A percentile compares a stretch with the other conserved stretches of the same genome.
Evolutionary conservation across 129 eudicot species (phyloP).

Genomic region (Scalesia atractyloides): DNA sequence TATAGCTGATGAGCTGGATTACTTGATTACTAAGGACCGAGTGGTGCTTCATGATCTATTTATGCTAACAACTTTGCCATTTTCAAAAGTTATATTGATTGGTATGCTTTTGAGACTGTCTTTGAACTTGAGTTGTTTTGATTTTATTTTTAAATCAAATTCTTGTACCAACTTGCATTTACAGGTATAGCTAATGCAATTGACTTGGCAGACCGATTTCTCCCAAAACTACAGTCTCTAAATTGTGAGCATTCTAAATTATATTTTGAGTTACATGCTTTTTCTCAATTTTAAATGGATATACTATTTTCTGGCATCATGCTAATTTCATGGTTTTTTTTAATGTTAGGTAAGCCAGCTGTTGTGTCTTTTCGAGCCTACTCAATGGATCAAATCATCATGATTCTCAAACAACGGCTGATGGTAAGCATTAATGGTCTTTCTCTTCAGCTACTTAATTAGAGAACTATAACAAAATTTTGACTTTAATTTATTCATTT

Average conservation of each 20-base stretch:
- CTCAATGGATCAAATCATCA: conserved; percentile 85
- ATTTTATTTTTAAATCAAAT: not conserved
- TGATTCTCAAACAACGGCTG: conserved; percentile 72
- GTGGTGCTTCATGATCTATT: conserved; percentile 96
- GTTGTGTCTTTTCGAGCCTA: conserved; percentile 91
- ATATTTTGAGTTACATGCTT: not conserved
- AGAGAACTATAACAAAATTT: conserved; percentile 4
- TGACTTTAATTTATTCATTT: not conserved
- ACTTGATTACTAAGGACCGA: conserved; percentile 84
- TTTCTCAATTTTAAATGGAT: not conserved
- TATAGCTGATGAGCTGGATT: conserved; percentile 93
- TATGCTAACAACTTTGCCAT: conserved; percentile 87
- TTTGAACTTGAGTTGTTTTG: not conserved
- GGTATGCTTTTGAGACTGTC: conserved; percentile 47
- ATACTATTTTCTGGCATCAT: not conserved
- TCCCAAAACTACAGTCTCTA: conserved; percentile 86
- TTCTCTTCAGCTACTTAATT: conserved; percentile 15
- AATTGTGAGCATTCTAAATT: conserved; percentile 65
- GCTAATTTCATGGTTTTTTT: conserved; percentile 16
- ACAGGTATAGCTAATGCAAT: conserved; percentile 97
- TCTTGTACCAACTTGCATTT: conserved; percentile 16
- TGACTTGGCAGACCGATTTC: conserved; percentile 94
- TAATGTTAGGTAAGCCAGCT: conserved; percentile 72
- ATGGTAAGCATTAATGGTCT: conserved; percentile 44
- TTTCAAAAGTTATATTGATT: conserved; percentile 72